These are phyloP conservation scores for Sarocladium brachiariae DNA, from an alignment of 2,329 filamentous ascomycete genomes.

Conservation along the genomic window DNA sequence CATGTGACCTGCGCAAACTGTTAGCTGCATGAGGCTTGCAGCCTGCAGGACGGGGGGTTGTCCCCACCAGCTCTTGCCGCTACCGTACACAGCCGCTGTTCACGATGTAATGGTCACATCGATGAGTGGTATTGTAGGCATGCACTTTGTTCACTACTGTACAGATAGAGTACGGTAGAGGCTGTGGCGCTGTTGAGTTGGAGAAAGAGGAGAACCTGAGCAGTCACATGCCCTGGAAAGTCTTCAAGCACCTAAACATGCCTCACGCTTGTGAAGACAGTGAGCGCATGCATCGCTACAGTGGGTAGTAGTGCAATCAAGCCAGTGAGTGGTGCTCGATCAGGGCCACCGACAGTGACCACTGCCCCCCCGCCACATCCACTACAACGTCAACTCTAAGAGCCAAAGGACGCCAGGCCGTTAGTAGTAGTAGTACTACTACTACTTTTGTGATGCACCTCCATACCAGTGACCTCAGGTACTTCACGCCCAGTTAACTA, in stretches of 20 bases:
- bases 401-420: too few species aligned
- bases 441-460: not conserved
- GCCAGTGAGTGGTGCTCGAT: not conserved
- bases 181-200: not conserved
- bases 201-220: too few species aligned
- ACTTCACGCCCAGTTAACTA: not conserved
- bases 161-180: too few species aligned
- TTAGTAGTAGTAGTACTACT: too few species aligned
- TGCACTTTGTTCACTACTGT: too few species aligned
- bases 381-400: too few species aligned
- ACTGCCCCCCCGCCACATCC: not conserved
- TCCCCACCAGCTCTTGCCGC: not conserved
- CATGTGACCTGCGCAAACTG: slow-evolving; percentile 10
- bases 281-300: too few species aligned
- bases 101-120: not conserved
- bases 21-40: slow-evolving; percentile 10
- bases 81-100: too few species aligned
- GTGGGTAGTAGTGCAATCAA: too few species aligned
- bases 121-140: not conserved
- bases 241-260: too few species aligned
- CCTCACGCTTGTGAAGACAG: too few species aligned
- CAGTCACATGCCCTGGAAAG: too few species aligned
- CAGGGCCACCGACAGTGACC: not conserved
- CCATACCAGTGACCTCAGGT: not conserved
- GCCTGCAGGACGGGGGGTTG: not conserved